Evolutionary conservation across 371 early-diverging fungal genomes (phyloP).

Genomic region (Zancudomyces culisetae): DNA sequence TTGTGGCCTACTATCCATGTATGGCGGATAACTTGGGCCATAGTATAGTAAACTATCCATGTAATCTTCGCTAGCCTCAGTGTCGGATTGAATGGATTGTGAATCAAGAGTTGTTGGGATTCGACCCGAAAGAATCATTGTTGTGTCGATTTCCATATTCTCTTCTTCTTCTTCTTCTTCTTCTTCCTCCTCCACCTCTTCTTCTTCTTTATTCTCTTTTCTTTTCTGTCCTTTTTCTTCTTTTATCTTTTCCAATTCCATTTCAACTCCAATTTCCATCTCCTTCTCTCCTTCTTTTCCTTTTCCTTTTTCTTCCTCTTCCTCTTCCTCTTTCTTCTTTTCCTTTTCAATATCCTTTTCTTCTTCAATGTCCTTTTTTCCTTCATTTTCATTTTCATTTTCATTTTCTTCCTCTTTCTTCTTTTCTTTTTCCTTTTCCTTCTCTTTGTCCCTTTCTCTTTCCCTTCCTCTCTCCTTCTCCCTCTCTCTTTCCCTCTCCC

Average conservation of each 20-base stretch:
- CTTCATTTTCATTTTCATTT: no score
- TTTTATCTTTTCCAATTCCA: neutral
- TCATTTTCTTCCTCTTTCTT: neutral
- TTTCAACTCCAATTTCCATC: neutral
- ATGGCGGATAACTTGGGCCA: no score
- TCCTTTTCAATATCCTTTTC: neutral
- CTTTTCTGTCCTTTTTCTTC: neutral
- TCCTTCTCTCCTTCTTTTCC: neutral
- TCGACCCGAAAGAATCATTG: neutral
- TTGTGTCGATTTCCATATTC: neutral
- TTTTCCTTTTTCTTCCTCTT: neutral
- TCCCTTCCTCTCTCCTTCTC: neutral
- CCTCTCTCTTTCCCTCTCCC: neutral
- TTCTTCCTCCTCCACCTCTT: neutral
- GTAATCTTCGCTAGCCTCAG: no score
- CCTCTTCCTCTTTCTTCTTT: neutral
- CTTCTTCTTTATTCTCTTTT: neutral
- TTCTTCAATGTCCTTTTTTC: neutral
- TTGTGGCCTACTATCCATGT: no score
- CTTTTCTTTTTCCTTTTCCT: neutral
- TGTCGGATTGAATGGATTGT: no score
- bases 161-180: neutral
- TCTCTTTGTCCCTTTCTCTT: neutral
- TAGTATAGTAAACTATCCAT: no score
- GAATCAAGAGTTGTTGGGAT: no score